Evolutionary conservation across 2,329 filamentous ascomycete species (phyloP).

Genomic region (Fusarium marasasianum): DNA sequence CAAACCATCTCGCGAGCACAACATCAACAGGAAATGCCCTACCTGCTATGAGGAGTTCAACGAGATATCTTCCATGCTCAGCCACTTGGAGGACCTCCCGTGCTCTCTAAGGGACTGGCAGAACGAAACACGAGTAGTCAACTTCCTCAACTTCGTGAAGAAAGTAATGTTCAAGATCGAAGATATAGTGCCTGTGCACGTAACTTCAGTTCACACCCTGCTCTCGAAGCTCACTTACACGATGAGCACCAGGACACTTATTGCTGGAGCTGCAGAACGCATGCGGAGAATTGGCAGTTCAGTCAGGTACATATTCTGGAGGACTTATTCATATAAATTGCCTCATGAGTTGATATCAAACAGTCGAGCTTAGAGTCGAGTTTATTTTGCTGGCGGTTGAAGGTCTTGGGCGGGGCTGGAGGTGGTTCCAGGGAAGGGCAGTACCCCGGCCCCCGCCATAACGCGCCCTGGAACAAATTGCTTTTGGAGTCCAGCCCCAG

Average conservation of each 20-base stretch:
- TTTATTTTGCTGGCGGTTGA: not conserved
- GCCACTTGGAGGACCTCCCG: not conserved
- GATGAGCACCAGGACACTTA: not conserved
- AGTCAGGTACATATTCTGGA: not conserved
- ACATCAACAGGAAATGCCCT: too few relatives aligned
- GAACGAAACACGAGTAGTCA: not conserved
- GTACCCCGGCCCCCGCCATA: not conserved
- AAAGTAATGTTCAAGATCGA: not conserved
- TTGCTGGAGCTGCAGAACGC: not conserved
- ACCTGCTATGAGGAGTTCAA: too few relatives aligned
- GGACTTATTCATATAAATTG: too few relatives aligned
- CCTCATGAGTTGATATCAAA: not conserved
- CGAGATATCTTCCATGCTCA: not conserved
- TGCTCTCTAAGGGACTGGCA: not conserved
- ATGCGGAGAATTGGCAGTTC: not conserved
- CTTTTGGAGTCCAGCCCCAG: not conserved
- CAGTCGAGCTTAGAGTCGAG: not conserved
- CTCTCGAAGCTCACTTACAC: not conserved
- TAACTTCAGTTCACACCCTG: not conserved
- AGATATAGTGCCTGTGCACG: not conserved
- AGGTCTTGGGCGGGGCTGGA: not conserved
- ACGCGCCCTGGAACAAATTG: not conserved
- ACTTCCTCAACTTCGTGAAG: not conserved
- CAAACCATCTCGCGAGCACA: too few relatives aligned
- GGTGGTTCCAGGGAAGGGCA: not conserved